Conservation (phyloP, 2,329 filamentous ascomycete genomes). For the Lecanoromycetidae sp. region DNA sequence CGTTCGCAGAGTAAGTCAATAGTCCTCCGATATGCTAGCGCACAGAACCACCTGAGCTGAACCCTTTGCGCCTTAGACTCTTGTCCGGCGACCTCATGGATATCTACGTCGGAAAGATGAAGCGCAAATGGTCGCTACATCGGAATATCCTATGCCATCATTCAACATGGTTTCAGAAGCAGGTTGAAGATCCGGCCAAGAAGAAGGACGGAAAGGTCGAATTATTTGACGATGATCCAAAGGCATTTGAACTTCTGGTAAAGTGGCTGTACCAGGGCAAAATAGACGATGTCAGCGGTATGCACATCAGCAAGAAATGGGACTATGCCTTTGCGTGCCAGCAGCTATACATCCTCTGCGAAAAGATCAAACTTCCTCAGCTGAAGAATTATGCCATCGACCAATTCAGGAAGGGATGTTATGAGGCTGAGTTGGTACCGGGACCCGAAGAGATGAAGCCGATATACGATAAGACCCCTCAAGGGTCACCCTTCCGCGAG, state of each 20-base stretch:
- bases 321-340: constrained; percentile 43
- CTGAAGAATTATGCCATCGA: constrained; percentile 44
- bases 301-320: constrained; percentile 39
- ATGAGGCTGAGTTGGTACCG: constrained; percentile 39
- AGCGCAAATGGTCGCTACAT: constrained; percentile 40
- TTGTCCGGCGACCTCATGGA: constrained; percentile 42
- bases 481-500: constrained; percentile 36
- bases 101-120: constrained; percentile 37
- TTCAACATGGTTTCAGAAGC: constrained; percentile 35
- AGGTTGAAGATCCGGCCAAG: constrained; percentile 27
- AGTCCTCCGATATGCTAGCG: background rate
- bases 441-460: constrained; percentile 43
- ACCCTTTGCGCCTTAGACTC: constrained; percentile 36
- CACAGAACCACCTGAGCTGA: constrained; percentile 27
- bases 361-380: constrained; percentile 38
- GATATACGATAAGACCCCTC: constrained; percentile 38
- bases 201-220: constrained; percentile 31
- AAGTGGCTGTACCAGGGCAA: constrained; percentile 46
- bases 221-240: constrained; percentile 37
- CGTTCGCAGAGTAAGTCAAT: constrained; percentile 39
- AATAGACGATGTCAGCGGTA: constrained; percentile 37
- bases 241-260: constrained; percentile 42
- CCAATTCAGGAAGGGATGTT: constrained; percentile 39
- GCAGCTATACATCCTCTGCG: constrained; percentile 41
- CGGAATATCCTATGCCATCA: constrained; percentile 42